phyloP scores from a whole-genome alignment of 306 rosid genomes.

The Cicer chorassanicum region DNA sequence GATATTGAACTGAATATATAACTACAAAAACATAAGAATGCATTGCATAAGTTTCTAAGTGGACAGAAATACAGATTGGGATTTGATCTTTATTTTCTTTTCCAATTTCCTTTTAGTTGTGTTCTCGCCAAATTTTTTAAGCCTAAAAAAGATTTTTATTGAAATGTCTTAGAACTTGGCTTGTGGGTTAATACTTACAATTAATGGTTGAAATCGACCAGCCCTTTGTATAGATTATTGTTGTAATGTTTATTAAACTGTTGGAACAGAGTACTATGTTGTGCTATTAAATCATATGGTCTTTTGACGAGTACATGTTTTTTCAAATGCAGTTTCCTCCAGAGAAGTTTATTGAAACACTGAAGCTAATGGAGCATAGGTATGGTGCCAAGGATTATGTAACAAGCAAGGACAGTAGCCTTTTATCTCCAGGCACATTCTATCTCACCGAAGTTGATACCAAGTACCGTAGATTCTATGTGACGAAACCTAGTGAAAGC shows the following conservation, averaged over 20 bases:
- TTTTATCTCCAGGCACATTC: conserved; percentile 82
- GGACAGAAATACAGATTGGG: neutral
- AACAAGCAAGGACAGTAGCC: conserved; percentile 85
- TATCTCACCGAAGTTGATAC: conserved; percentile 96
- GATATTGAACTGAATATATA: neutral
- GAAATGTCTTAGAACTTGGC: neutral
- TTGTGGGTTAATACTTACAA: neutral
- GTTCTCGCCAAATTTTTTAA: neutral
- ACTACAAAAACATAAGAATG: conserved; percentile 7
- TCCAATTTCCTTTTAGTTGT: neutral
- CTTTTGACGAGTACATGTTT: conserved; percentile 36
- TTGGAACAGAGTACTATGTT: conserved; percentile 23
- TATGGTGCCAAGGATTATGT: conserved; percentile 92
- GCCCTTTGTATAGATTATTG: neutral
- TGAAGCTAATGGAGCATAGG: conserved; percentile 96
- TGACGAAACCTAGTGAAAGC: conserved; percentile 52
- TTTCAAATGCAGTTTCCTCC: conserved; percentile 68
- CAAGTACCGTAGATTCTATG: conserved; percentile 85
- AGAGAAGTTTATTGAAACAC: conserved; percentile 74
- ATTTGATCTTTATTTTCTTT: neutral
- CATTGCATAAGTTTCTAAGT: neutral
- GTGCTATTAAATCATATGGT: conserved; percentile 28
- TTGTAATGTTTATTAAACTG: conserved; percentile 1
- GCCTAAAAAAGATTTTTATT: neutral
- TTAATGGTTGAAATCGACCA: neutral